These are phyloP conservation scores for Leucosporidium scottii DNA, from an alignment of 768 basidiomycete species.

Conservation along the genomic window DNA sequence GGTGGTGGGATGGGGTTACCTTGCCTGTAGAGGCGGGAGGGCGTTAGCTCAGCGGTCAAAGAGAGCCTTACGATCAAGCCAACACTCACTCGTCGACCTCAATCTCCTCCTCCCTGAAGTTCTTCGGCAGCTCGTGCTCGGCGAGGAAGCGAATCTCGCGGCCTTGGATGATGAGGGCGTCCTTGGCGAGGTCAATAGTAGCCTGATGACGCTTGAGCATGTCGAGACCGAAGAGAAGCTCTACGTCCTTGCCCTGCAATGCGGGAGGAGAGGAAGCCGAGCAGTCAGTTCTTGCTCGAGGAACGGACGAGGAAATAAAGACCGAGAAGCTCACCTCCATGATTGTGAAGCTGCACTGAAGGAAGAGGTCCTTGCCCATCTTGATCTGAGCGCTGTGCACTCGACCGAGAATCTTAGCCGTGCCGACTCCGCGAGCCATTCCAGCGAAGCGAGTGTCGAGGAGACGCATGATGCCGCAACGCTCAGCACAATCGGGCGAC, in stretches of 20 bases:
- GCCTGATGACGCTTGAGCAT: slow-evolving; percentile 98
- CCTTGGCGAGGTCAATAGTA: slow-evolving; percentile 84
- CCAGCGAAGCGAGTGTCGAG: slow-evolving; percentile 80
- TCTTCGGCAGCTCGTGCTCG: slow-evolving; percentile 89
- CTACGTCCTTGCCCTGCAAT: slow-evolving; percentile 73
- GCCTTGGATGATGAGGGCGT: slow-evolving; percentile 83
- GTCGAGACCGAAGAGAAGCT: slow-evolving; percentile 95
- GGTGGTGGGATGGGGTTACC: slow-evolving; percentile 37
- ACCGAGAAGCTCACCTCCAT: slow-evolving; percentile 64
- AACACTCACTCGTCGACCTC: slow-evolving; percentile 38
- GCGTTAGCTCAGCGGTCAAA: not conserved
- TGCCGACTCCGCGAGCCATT: slow-evolving; percentile 88
- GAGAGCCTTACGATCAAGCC: not conserved
- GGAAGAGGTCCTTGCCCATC: slow-evolving; percentile 61
- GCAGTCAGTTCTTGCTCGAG: not conserved
- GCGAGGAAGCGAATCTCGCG: slow-evolving; percentile 80
- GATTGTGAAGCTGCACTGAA: slow-evolving; percentile 88
- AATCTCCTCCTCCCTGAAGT: slow-evolving; percentile 44
- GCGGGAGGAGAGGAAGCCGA: not conserved
- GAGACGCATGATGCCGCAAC: slow-evolving; percentile 76
- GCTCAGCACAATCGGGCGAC: slow-evolving; percentile 13
- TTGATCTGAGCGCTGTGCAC: slow-evolving; percentile 91
- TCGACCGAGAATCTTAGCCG: slow-evolving; percentile 84
- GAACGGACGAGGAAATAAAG: not conserved
- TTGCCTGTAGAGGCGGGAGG: slow-evolving; percentile 9